Base-by-base conservation (phyloP, 208 protist genomes). In the Crithidia fasciculata region DNA sequence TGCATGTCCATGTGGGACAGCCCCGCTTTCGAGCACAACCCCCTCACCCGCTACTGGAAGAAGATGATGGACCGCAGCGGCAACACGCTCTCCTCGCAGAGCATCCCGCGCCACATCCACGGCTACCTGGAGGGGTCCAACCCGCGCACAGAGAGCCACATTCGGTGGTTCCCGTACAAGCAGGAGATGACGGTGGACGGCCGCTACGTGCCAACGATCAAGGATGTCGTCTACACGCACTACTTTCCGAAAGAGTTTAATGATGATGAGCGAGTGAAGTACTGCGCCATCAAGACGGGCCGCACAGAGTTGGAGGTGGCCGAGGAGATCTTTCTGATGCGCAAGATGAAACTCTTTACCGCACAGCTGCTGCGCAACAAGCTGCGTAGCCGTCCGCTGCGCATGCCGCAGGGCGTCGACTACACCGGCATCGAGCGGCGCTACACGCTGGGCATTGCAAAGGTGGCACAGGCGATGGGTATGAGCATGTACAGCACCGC, bases 111-210 rank as follows among this genome's bases (percentile, higher is more conserved):
- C 4, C 91, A 96, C 84, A 94, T 96, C 58, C 89, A 94, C 70
- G 91, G 91, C n/a, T 96, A 94, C 69, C 41, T 94, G 41, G 91
- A 96, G 59, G 86, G 84, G 10, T 78, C 76, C 2, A 92, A 91
- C 72, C 69, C 80, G 43, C 85, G 88, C 52, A 93, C 87, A 5
- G 88, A 94, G 76, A 78, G 76, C 37, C 75, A 85, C 19, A 61
- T 96, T 28, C 82, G 89, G 16, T 96, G 91, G 89, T 96, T 94
- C 59, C 91, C 91, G 37, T 96, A 96, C 84, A 96, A 96, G 78
- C 69, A 93, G 64, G 75, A 96, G 76, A 84, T 96, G 71, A 96
- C 91, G 59, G 89, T 96, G 49, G 82, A 91, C 40, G 88, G 87
- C 7, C 80, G 87, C 6, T 86, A 87, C 74, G 89, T 94, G 37